Evolutionary conservation across 371 early-diverging fungal genomes (phyloP), one percentile per base, ranked within the genome.

Genomic region (Mucor racemosus): DNA sequence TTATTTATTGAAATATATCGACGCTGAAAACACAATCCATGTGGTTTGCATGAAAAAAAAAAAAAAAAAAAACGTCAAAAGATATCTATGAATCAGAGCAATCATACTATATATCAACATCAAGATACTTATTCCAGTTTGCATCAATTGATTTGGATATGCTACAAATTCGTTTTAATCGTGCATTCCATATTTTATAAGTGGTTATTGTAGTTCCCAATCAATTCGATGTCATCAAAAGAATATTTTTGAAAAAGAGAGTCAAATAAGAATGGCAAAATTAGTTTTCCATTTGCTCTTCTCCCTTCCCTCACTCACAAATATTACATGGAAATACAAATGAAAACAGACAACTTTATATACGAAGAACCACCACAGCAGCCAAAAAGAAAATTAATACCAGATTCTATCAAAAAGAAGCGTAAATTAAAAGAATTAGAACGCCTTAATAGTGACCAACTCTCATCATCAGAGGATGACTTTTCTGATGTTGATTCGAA

Each of bases 391-490:
- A 53, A 31, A 14, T 21, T 21, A 13, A 53, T 53, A 53, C 26
- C 53, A 31, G 53, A 53, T 6, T 62, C 63, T 10, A 62, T 62
- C 26, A 62, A 41, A 54, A 62, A 62, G 63, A 62, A 62, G 54
- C 63, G 54, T 40, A 62, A 62, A 50, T 31, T 62, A 40, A 15
- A 21, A 26, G 63, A 62, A 26, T 33, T 62, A 40, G 54, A 62
- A 33, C 63, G 31, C 33, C 39, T 35, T 8, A 40, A 54, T 31
- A 54, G 40, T 54, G 63, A 62, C 54, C 54, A 39, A 40, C 54
- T 62, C 31, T 62, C 63, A 7, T 62, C 55, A 10, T 53, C 53
- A 19, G 63, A 62, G 0, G 39, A 53, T n/a, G 63, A 62, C 63
- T 31, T 53, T 39, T 54, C 53, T 15, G 63, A 62, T 53, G 50